Evolutionary conservation across 495 filamentous ascomycete species (phyloP).

Genomic region (Collariella sp.): DNA sequence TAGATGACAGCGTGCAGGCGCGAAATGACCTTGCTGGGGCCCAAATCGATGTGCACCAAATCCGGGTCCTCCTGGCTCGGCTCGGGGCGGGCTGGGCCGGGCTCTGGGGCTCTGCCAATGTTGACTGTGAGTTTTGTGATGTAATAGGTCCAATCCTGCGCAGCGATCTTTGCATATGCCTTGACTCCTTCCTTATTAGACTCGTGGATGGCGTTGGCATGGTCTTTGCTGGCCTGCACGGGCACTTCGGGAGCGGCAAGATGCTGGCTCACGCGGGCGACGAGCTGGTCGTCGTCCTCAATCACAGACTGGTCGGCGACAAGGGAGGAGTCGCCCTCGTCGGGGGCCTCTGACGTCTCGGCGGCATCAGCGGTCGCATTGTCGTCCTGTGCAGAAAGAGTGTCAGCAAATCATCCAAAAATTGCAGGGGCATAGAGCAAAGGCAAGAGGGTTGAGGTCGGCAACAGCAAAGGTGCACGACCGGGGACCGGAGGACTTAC

Average conservation of each 20-base stretch:
- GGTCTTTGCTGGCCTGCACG: slow-evolving; percentile 62
- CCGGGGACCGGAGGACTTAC: slow-evolving; percentile 32
- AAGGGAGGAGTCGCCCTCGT: slow-evolving; percentile 37
- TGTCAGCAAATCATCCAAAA: slow-evolving; percentile 11
- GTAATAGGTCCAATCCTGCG: slow-evolving; percentile 90
- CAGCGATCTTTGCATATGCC: slow-evolving; percentile 90
- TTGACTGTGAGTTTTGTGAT: slow-evolving; percentile 69
- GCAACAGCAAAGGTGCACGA: slow-evolving; percentile 24
- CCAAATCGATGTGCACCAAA: slow-evolving; percentile 80
- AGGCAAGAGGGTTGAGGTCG: slow-evolving; percentile 21
- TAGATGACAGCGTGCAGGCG: slow-evolving; percentile 78
- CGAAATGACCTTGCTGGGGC: slow-evolving; percentile 87
- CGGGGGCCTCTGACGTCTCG: slow-evolving; percentile 19
- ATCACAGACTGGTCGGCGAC: slow-evolving; percentile 39
- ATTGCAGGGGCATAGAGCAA: neutral
- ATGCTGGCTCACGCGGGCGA: slow-evolving; percentile 64
- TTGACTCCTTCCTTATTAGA: slow-evolving; percentile 64
- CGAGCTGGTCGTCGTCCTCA: slow-evolving; percentile 52
- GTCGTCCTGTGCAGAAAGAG: slow-evolving; percentile 9
- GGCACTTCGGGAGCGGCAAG: slow-evolving; percentile 48
- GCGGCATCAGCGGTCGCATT: slow-evolving; percentile 15
- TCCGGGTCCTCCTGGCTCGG: slow-evolving; percentile 27
- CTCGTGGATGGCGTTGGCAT: slow-evolving; percentile 63
- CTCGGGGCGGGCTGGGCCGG: slow-evolving; percentile 26
- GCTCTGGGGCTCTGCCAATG: slow-evolving; percentile 74